Evolutionary conservation across 352 stramenopile genomes (phyloP), one percentile per base, ranked within the genome.

Genomic region (Pseudoperonospora humuli): DNA sequence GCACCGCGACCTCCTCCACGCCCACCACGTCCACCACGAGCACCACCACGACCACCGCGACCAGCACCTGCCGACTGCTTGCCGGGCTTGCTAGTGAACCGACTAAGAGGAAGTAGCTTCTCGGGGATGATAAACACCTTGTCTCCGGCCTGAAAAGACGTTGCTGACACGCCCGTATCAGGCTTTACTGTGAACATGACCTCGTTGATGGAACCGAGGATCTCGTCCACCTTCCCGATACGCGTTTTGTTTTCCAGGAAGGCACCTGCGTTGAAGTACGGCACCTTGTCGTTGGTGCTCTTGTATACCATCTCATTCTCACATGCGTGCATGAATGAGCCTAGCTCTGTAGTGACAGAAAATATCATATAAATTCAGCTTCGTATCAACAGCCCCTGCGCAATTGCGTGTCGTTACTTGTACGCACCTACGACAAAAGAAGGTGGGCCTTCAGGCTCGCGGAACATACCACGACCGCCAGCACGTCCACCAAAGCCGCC

Each of bases 161-260:
- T 93, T 3, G 88, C 87, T 39, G 91, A 81, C 26, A 98, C 88
- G 40, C 95, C 95, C 17, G 93, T 60, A 51, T 98, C 94, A 23
- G 95, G 92, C 65, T 98, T 98, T 35, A 98, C 73, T 31, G 94
- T 98, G 67, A 99, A 98, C 74, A 93, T 91, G 42, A 96, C 84
- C 39, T 98, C 77, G 54, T 97, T 95, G 50, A 98, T 96, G 35
- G 94, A 95, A 31, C 95, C 96, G 32, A 99, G 85, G 62, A 99
- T 97, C 75, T 99, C 96, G 67, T 99, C 96, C 19, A 99, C 83
- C 65, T 99, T 99, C 52, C 96, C 96, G 54, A 99, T 97, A 61
- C 97, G 96, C 50, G 91, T 97, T 76, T 98, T 99, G 79, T 98
- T 99, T 63, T 99, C 93, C 3, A 98, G 75, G 79, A 97, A 99